Conservation (phyloP, 306 rosid species). For the Rosa chinensis region DNA sequence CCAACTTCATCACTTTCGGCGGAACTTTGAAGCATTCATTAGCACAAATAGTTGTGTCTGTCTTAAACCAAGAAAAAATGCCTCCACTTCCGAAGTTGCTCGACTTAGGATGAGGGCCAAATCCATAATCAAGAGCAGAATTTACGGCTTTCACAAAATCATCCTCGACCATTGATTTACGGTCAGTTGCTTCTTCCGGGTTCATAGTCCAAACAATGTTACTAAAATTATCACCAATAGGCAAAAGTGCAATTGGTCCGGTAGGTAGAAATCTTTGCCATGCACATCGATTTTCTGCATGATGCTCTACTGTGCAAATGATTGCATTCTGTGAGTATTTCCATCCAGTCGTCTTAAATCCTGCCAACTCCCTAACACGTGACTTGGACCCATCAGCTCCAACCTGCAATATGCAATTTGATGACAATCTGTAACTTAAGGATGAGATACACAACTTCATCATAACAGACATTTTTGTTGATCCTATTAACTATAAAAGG, state of each 20-base stretch:
- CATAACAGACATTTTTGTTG: background rate
- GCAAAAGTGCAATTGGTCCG: slow-evolving; percentile 91
- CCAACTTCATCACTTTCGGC: slow-evolving; percentile 66
- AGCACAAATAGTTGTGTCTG: slow-evolving; percentile 43
- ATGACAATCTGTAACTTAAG: slow-evolving; percentile 11
- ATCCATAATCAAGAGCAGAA: slow-evolving; percentile 70
- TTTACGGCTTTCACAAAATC: slow-evolving; percentile 65
- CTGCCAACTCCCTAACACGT: slow-evolving; percentile 75
- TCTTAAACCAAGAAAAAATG: slow-evolving; percentile 71
- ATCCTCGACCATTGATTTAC: slow-evolving; percentile 53
- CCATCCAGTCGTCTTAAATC: slow-evolving; percentile 89
- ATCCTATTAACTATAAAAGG: background rate
- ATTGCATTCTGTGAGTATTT: slow-evolving; percentile 89
- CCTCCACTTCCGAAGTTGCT: slow-evolving; percentile 43
- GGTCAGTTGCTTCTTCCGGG: slow-evolving; percentile 61
- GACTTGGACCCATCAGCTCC: slow-evolving; percentile 97
- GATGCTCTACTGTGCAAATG: slow-evolving; percentile 85
- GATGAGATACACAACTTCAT: slow-evolving; percentile 18
- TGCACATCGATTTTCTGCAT: slow-evolving; percentile 60
- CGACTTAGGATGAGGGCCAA: slow-evolving; percentile 71
- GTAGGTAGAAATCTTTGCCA: slow-evolving; percentile 95
- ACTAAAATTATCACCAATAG: slow-evolving; percentile 78
- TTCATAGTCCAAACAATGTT: slow-evolving; percentile 97
- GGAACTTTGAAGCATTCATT: slow-evolving; percentile 70
- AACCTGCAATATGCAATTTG: slow-evolving; percentile 53